Evolutionary conservation across 192 early-diverging fungal genomes (phyloP).

Genomic region (Helicostylum pulchrum): DNA sequence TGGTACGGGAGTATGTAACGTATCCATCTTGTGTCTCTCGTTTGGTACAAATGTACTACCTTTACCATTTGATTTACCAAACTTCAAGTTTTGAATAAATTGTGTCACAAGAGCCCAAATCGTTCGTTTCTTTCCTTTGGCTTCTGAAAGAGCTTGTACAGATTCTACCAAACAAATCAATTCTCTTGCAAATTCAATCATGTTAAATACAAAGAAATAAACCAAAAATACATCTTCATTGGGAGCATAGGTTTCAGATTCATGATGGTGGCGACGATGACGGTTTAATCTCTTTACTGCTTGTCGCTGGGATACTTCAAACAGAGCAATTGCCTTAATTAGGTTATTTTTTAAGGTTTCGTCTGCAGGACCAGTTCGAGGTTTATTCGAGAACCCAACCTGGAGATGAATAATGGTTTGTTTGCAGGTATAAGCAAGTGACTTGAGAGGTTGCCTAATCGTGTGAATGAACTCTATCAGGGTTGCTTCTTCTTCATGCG

Average conservation of each 20-base stretch:
- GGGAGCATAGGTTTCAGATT: conserved; percentile 11
- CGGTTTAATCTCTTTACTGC: conserved; percentile 43
- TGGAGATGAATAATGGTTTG: conserved; percentile 49
- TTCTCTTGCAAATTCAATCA: conserved; percentile 73
- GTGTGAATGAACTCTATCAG: conserved; percentile 47
- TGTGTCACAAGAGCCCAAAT: no score
- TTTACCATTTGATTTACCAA: neutral
- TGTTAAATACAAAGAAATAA: conserved; percentile 77
- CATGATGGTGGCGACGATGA: conserved; percentile 30
- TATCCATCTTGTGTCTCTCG: conserved; percentile 33
- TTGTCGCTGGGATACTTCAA: conserved; percentile 45
- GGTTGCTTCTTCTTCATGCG: conserved; percentile 23
- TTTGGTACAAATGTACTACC: conserved; percentile 29
- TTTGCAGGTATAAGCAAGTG: conserved; percentile 54
- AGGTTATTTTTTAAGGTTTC: conserved; percentile 40
- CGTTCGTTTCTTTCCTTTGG: neutral
- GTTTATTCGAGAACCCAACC: conserved; percentile 33
- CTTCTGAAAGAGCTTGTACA: conserved; percentile 14
- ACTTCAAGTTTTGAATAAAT: neutral
- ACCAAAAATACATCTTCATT: conserved; percentile 70
- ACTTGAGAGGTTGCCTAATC: conserved; percentile 53
- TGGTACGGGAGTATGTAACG: conserved; percentile 60
- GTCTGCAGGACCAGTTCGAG: conserved; percentile 23
- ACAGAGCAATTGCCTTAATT: conserved; percentile 44
- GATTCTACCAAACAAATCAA: conserved; percentile 46